Evolutionary conservation across 768 basidiomycete genomes (phyloP).

Genomic region (Botryobasidium botryosum): DNA sequence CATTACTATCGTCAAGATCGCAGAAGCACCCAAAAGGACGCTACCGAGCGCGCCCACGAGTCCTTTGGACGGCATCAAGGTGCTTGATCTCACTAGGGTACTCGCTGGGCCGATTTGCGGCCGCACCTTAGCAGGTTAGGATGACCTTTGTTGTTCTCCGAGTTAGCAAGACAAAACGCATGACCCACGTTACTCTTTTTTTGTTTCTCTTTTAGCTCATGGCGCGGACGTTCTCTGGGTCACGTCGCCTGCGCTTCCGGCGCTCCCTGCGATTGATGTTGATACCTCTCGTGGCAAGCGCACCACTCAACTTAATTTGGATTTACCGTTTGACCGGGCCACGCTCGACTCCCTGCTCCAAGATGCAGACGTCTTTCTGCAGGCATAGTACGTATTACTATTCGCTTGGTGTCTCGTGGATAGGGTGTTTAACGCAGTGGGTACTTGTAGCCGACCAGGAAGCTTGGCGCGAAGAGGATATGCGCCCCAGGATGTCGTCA

Average conservation of each 20-base stretch:
- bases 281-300: constrained; percentile 49
- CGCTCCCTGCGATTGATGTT: constrained; percentile 32
- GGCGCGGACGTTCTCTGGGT: constrained; percentile 41
- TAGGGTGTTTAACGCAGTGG: too few species aligned
- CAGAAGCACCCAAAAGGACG: too few species aligned
- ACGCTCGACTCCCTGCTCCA: constrained; percentile 24
- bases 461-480: too few species aligned
- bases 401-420: too few species aligned
- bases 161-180: too few species aligned
- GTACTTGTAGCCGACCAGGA: too few species aligned
- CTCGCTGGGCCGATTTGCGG: constrained; percentile 83
- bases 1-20: too few species aligned
- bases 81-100: constrained; percentile 79
- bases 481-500: too few species aligned
- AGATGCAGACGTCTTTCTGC: constrained; percentile 40
- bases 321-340: constrained; percentile 17
- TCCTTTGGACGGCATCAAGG: constrained; percentile 59
- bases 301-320: constrained; percentile 42
- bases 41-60: too few species aligned
- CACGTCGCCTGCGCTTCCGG: constrained; percentile 38
- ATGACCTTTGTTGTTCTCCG: too few species aligned
- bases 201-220: constrained; percentile 29
- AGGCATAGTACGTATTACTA: constrained; percentile 29
- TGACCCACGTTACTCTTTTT: too few species aligned
- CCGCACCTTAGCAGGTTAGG: too few species aligned